phyloP scores from a whole-genome alignment of 2,329 filamentous ascomycete genomes.

The Diaporthe caulivora region DNA sequence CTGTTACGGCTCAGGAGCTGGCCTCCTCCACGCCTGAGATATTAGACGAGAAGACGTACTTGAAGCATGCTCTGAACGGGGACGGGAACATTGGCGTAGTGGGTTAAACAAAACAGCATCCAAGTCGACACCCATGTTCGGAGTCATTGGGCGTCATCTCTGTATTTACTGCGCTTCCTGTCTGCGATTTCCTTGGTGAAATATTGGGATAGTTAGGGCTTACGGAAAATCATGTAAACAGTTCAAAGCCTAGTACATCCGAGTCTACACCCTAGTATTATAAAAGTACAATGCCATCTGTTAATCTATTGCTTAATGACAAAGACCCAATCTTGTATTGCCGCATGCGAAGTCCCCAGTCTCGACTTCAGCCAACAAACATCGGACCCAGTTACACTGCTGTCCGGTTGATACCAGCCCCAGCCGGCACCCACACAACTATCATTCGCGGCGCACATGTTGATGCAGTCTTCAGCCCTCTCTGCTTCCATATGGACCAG shows the following conservation, averaged over 20 bases:
- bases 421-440: constrained; percentile 21
- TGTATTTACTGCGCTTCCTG: neutral
- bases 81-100: neutral
- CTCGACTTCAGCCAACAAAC: constrained; percentile 29
- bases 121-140: neutral
- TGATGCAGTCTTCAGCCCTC: constrained; percentile 12
- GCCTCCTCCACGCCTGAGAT: neutral
- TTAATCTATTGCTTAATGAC: constrained; percentile 20
- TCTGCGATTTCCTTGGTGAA: neutral
- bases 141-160: neutral
- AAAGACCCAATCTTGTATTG: constrained; percentile 6
- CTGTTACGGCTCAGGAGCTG: neutral
- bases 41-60: constrained; percentile 2
- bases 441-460: neutral
- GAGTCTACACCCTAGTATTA: neutral
- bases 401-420: constrained; percentile 29
- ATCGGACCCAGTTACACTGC: neutral
- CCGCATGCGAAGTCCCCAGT: constrained; percentile 5
- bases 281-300: neutral
- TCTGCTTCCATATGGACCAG: constrained; percentile 6
- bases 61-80: constrained; percentile 10
- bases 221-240: neutral
- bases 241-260: neutral
- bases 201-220: neutral
- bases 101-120: neutral